Evolutionary conservation across 495 filamentous ascomycete genomes (phyloP).

Genomic region (Parathielavia appendiculata): DNA sequence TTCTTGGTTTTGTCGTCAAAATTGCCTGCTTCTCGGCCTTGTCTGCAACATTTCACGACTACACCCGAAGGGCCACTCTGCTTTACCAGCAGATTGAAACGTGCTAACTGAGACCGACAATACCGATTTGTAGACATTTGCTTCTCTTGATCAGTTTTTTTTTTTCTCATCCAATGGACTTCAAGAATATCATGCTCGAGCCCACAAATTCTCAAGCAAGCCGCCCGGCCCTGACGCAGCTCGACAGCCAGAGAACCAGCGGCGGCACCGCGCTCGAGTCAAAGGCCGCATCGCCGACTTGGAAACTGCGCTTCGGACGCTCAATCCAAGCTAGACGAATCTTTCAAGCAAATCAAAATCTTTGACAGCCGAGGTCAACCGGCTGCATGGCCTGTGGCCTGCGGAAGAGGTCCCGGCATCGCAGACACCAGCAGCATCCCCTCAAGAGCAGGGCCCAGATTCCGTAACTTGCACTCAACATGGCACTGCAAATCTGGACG

Average conservation of each 20-base stretch:
- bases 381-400: slow-evolving; percentile 8
- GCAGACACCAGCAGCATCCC: background rate
- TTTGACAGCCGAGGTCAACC: slow-evolving; percentile 22
- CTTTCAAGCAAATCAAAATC: slow-evolving; percentile 18
- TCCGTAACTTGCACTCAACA: too few species aligned
- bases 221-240: slow-evolving; percentile 25
- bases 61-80: background rate
- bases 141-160: too few species aligned
- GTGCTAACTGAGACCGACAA: too few species aligned
- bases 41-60: background rate
- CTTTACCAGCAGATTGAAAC: too few species aligned
- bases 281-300: slow-evolving; percentile 26
- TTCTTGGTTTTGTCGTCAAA: slow-evolving; percentile 18
- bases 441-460: background rate
- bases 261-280: slow-evolving; percentile 31
- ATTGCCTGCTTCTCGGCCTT: slow-evolving; percentile 3
- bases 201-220: slow-evolving; percentile 27
- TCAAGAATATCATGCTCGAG: background rate
- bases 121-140: too few species aligned
- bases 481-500: too few species aligned
- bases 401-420: background rate
- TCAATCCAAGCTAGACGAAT: slow-evolving; percentile 18
- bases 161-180: background rate
- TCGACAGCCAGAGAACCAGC: slow-evolving; percentile 30
- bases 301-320: slow-evolving; percentile 19